Base-by-base conservation (phyloP, 139 green algal genomes). In the Chlamydomonas schloesseri region DNA sequence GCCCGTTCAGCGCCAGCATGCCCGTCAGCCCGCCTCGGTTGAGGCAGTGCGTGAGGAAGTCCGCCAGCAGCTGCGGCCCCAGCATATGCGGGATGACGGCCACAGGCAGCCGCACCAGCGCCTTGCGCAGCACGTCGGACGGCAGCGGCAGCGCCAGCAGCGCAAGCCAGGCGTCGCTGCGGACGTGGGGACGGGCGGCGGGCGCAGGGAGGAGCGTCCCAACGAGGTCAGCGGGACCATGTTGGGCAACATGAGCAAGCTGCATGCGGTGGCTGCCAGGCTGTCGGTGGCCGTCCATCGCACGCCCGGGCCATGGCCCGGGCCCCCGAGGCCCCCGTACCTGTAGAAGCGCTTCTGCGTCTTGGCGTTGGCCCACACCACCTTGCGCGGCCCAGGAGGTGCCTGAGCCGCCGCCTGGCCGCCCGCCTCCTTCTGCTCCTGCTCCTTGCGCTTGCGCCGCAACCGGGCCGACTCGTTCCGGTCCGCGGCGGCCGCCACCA, bases 1-100 rank as follows among this genome's bases (percentile, higher is more conserved):
- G 94, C 55, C 95, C 95, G 83, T 98, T 93, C 24, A 99, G 94
- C 8, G 97, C 97, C 53, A 99, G 91, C 91, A 99, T 97, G 88
- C 96, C 96, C 24, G 91, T 86, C 33, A 98, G 86, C 15, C 97
- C 97, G 34, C 95, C 90, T 33, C 87, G 84, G 89, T 97, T 90
- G 62, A 98, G 82, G 0, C 91, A 90, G 71, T 91, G 60, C 11
- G 95, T 97, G 46, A 99, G 93, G 88, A 99, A 98, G 93, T 99
- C 98, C 1, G 92, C 90, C 80, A 99, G 94, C 71, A 96, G 91
- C 46, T 96, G 70, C 14, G 97, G 96, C 69, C 94, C 94, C 33
- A 81, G 29, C 88, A 99, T 85, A 79, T 95, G 73, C 1, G 96
- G 96, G 69, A 99, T 95, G 37, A 99, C 91, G 0, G 64, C 53